phyloP scores from a whole-genome alignment of 495 filamentous ascomycete genomes.

The Aspergillus nanangensis region DNA sequence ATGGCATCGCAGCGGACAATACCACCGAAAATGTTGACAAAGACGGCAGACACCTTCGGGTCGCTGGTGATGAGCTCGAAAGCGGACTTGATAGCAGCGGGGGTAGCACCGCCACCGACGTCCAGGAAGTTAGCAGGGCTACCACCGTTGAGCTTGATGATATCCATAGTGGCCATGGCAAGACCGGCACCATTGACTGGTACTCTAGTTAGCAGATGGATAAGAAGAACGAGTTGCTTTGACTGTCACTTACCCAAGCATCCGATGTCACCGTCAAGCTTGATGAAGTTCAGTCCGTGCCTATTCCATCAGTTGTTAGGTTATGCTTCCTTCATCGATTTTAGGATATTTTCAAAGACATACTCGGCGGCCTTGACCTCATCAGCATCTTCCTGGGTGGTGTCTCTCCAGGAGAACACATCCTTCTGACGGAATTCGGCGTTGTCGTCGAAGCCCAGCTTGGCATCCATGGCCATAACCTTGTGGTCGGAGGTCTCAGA shows the following conservation, averaged over 20 bases:
- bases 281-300: conserved; percentile 95
- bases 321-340: not conserved
- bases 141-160: conserved; percentile 99
- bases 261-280: conserved; percentile 98
- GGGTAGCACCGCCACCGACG: conserved; percentile 95
- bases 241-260: conserved; percentile 57
- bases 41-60: conserved; percentile 96
- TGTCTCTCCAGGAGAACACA: conserved; percentile 88
- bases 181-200: conserved; percentile 94
- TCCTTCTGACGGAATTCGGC: conserved; percentile 98
- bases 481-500: conserved; percentile 96
- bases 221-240: not conserved
- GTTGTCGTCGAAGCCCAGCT: conserved; percentile 97
- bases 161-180: conserved; percentile 99
- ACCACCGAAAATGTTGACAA: conserved; percentile 99
- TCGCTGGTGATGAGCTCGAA: conserved; percentile 98
- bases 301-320: conserved; percentile 31
- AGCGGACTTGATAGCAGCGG: conserved; percentile 91
- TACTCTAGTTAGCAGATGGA: conserved; percentile 15
- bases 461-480: conserved; percentile 98
- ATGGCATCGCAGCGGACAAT: conserved; percentile 98
- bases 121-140: conserved; percentile 97
- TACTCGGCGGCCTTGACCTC: conserved; percentile 94
- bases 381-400: conserved; percentile 91
- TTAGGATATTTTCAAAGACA: conserved; percentile 9